Evolutionary conservation across 768 basidiomycete species (phyloP), one percentile per base, ranked within the genome.

Genomic region (Russula sp.): DNA sequence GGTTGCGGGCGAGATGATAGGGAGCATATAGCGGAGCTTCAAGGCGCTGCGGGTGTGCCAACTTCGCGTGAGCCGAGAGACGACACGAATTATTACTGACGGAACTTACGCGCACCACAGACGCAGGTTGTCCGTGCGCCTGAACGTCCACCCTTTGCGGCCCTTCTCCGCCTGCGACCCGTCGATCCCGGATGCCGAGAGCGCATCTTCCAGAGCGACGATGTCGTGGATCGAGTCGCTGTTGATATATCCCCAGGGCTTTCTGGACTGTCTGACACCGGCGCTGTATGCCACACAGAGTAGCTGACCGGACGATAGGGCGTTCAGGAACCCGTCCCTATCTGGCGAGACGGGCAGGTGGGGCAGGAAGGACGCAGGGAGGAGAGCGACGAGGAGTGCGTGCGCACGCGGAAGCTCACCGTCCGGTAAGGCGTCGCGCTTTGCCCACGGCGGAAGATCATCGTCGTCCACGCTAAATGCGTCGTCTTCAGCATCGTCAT

Each of bases 181-280:
- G 48, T 78, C 77, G 4, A 70, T 76, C 31, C 68, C 70, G 0
- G 66, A 69, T 22, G 71, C 73, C 13, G 74, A 71, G 7, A 76
- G 77, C 0, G 79, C 78, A 58, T 74, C 76, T 70, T 91, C 89
- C 16, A 91, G 80, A 3, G 81, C 77, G 20, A 85, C 73, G 51
- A 95, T 85, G 69, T 92, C 90, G 69, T 95, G 94, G 18, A 96
- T 84, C 2, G 84, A 82, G 61, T 88, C 84, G 49, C 79, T 75
- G 64, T 81, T 88, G 61, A 95, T 87, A 73, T 87, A 95, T 0
- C 93, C 94, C 91, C 92, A 96, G 0, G 91, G 90, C 66, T 88
- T 84, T 52, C 83, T 84, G 8, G 91, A 93, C 62, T 84, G 82
- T 31, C 94, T 83, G 0, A 95, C 88, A 34, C 84, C 87, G 11